These are phyloP conservation scores for Pharnaceum exiguum DNA, from an alignment of 148 eudicot genomes.

Conservation along the genomic window DNA sequence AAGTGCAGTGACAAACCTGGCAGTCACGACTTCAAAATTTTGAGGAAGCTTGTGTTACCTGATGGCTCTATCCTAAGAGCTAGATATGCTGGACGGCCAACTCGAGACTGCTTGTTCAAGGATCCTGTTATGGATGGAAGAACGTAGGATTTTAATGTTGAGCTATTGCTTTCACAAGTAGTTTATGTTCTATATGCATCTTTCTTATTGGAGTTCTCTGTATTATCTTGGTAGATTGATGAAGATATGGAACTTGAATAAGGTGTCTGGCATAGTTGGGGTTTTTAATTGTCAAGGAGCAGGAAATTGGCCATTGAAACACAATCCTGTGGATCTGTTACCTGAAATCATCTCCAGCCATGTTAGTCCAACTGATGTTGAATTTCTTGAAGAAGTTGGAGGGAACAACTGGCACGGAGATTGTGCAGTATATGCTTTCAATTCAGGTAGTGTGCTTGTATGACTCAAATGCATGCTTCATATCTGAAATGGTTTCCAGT, in stretches of 20 bases:
- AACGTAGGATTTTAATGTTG: conserved; percentile 25
- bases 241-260: conserved; percentile 46
- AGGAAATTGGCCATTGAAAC: conserved; percentile 44
- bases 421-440: conserved; percentile 42
- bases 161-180: not conserved
- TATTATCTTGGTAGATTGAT: conserved; percentile 18
- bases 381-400: conserved; percentile 38
- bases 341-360: conserved; percentile 25
- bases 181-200: not conserved
- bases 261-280: conserved; percentile 35
- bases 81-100: conserved; percentile 51
- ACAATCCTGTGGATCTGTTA: conserved; percentile 7
- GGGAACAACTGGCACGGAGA: conserved; percentile 40
- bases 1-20: conserved; percentile 54
- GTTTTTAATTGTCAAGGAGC: conserved; percentile 46
- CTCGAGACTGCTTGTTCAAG: conserved; percentile 52
- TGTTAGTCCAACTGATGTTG: conserved; percentile 41
- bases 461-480: not conserved
- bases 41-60: conserved; percentile 43
- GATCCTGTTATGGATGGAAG: conserved; percentile 58
- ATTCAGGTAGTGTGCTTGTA: conserved; percentile 30
- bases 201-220: not conserved
- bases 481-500: not conserved
- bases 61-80: conserved; percentile 60
- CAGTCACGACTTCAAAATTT: conserved; percentile 47